phyloP scores from a whole-genome alignment of 805 yeast species.

The Wickerhamomyces strasburgensis region DNA sequence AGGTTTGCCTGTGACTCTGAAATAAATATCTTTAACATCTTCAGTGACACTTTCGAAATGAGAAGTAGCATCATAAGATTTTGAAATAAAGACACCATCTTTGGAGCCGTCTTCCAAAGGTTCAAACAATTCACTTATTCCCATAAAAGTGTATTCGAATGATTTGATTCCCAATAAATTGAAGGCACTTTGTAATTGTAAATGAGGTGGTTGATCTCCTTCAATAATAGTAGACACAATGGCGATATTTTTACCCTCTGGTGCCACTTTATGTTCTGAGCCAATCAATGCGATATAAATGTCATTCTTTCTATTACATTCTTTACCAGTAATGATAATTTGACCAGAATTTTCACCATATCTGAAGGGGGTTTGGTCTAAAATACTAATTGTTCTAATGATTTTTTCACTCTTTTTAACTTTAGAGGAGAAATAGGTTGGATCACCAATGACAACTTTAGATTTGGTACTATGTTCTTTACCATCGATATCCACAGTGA shows the following conservation, averaged over 20 bases:
- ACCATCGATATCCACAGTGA: slow-evolving; percentile 80
- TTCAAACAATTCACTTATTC: slow-evolving; percentile 85
- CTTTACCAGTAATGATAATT: slow-evolving; percentile 94
- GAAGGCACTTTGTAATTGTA: slow-evolving; percentile 91
- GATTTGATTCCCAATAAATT: slow-evolving; percentile 73
- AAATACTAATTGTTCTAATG: slow-evolving; percentile 61
- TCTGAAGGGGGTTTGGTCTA: slow-evolving; percentile 82
- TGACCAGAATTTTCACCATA: slow-evolving; percentile 83
- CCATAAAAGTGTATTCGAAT: slow-evolving; percentile 62
- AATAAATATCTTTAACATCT: slow-evolving; percentile 91
- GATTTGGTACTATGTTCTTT: slow-evolving; percentile 61
- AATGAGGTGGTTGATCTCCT: slow-evolving; percentile 89
- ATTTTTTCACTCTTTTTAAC: slow-evolving; percentile 35
- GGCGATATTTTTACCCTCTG: slow-evolving; percentile 86
- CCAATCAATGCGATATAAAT: slow-evolving; percentile 91
- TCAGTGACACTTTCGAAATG: slow-evolving; percentile 96
- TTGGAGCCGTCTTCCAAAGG: slow-evolving; percentile 79
- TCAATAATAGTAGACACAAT: slow-evolving; percentile 93
- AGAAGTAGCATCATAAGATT: slow-evolving; percentile 88
- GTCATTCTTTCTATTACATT: slow-evolving; percentile 87
- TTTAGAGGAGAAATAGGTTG: slow-evolving; percentile 85
- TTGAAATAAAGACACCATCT: slow-evolving; percentile 77
- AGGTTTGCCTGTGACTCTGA: slow-evolving; percentile 88
- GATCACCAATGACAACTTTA: slow-evolving; percentile 93
- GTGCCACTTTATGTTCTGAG: slow-evolving; percentile 82